Evolutionary conservation across 495 filamentous ascomycete genomes (phyloP).

Genomic region (Trypethelium eluteriae): DNA sequence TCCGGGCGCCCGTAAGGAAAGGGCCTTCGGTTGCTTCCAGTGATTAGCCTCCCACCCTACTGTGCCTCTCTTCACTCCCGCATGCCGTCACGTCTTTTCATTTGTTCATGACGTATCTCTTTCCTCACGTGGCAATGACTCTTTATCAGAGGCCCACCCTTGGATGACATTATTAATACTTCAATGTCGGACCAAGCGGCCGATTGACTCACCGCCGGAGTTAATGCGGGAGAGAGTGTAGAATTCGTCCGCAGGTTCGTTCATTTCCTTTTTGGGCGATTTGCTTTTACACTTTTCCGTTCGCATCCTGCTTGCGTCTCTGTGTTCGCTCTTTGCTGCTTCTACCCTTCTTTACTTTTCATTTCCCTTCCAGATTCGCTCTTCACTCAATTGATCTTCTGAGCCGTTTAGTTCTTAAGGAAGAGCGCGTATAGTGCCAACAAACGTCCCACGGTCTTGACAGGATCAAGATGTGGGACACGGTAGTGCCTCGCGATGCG

Average conservation of each 20-base stretch:
- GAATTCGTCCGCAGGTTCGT: no score
- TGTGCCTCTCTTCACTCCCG: not conserved
- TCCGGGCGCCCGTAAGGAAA: no score
- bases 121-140: not conserved
- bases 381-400: no score
- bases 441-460: not conserved
- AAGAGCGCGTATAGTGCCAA: not conserved
- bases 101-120: not conserved
- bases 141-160: no score
- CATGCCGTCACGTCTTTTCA: not conserved
- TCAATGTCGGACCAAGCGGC: not conserved
- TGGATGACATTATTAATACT: no score
- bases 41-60: not conserved
- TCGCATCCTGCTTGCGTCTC: no score
- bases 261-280: no score
- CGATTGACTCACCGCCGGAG: not conserved
- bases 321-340: no score
- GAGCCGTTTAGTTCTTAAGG: no score
- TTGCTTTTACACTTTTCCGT: no score
- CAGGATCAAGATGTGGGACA: constrained; percentile 1
- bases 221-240: not conserved
- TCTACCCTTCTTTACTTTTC: no score
- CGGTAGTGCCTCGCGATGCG: not conserved
- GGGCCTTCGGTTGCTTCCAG: not conserved
- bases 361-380: no score